A percentile compares a stretch with the other conserved stretches of the same genome.
These are phyloP conservation scores for Micractinium conductrix DNA, from an alignment of 139 green algal species.

Conservation along the genomic window DNA sequence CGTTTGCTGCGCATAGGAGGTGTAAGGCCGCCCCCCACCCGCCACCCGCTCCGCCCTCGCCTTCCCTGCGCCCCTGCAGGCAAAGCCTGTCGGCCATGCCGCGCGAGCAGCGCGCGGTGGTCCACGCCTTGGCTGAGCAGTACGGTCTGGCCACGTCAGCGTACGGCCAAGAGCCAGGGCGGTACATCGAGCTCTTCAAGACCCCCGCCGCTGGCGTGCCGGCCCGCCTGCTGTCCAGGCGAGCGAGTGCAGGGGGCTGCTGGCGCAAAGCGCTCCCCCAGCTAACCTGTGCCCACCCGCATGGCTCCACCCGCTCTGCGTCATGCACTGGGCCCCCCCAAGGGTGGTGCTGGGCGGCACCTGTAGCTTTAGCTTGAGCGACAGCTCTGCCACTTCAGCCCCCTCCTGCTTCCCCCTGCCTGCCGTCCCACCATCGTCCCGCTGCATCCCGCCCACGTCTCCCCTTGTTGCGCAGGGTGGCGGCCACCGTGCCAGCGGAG, in stretches of 20 bases:
- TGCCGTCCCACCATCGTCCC: background rate
- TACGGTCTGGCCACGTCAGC: conserved; percentile 64
- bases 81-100: conserved; percentile 57
- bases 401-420: background rate
- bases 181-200: conserved; percentile 67
- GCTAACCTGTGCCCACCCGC: too few species aligned
- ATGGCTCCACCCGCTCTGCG: too few species aligned
- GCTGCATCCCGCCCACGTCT: background rate
- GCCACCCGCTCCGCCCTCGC: too few species aligned
- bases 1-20: too few species aligned
- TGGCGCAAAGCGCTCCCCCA: too few species aligned
- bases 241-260: too few species aligned
- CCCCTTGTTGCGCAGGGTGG: background rate
- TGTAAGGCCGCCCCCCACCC: too few species aligned
- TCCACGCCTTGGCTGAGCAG: conserved; percentile 65
- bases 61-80: too few species aligned
- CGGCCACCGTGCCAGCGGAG: conserved; percentile 26
- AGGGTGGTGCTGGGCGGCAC: too few species aligned
- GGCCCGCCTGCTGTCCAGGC: conserved; percentile 44
- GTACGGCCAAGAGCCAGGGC: conserved; percentile 54
- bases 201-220: conserved; percentile 42
- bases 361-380: too few species aligned
- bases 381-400: too few species aligned
- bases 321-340: too few species aligned
- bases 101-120: conserved; percentile 52